These are phyloP conservation scores for Candida freyschussii DNA, from an alignment of 1,139 yeast species.

Conservation along the genomic window DNA sequence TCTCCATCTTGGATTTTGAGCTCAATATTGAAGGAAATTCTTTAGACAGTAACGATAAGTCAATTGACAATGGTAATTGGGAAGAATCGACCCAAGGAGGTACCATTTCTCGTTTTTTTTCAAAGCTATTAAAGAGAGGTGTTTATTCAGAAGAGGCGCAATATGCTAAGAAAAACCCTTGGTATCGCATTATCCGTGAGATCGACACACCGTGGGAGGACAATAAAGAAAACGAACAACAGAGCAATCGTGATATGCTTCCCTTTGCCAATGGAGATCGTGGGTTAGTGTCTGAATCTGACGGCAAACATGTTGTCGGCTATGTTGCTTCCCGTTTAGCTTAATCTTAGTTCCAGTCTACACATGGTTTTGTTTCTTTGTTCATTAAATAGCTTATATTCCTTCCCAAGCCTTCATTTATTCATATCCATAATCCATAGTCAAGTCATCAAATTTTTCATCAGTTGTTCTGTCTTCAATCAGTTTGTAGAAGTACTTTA, in stretches of 20 bases:
- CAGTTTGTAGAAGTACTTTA: constrained; percentile 2
- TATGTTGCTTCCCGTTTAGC: too few species aligned
- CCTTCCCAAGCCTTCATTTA: too few species aligned
- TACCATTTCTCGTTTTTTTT: not conserved
- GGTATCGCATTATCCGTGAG: constrained; percentile 16
- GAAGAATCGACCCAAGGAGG: too few species aligned
- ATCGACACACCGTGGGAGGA: constrained; percentile 8
- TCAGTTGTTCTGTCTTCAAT: constrained; percentile 1
- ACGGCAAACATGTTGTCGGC: constrained; percentile 1
- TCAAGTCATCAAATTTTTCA: constrained; percentile 1
- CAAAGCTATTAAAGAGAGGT: constrained; percentile 7
- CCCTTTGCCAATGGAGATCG: constrained; percentile 2
- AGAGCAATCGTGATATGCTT: constrained; percentile 1
- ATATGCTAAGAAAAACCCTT: constrained; percentile 14
- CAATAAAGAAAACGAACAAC: not conserved
- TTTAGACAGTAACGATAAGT: too few species aligned
- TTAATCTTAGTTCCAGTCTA: too few species aligned
- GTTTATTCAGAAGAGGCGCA: constrained; percentile 6
- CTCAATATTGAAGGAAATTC: constrained; percentile 6
- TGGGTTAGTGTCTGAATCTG: too few species aligned
- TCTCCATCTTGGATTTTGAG: constrained; percentile 20
- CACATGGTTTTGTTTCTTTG: too few species aligned
- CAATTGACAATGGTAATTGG: not conserved
- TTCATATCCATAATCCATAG: too few species aligned
- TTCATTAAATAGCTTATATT: too few species aligned